Conservation (phyloP, 1,284 basidiomycete species). For the Trichosporon asahii region DNA sequence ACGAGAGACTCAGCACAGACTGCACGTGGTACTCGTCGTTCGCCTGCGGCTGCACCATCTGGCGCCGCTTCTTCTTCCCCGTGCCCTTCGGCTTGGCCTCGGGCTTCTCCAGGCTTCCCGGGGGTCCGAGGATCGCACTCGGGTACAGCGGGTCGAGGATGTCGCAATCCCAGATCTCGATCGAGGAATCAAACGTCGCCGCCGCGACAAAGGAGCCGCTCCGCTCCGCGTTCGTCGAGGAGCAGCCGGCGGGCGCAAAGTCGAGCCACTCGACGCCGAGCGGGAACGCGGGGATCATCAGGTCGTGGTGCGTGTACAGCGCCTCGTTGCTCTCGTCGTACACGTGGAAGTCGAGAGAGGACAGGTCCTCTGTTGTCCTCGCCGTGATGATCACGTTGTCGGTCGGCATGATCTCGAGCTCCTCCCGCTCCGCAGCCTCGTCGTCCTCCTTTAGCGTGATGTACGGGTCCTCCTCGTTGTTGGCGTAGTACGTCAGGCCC, state of each 20-base stretch:
- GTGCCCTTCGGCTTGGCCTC: conserved; percentile 72
- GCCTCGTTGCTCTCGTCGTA: conserved; percentile 90
- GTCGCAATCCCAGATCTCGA: conserved; percentile 98
- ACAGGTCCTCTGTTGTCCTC: conserved; percentile 96
- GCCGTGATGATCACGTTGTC: conserved; percentile 91
- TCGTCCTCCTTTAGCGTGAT: conserved; percentile 89
- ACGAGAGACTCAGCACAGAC: conserved; percentile 84
- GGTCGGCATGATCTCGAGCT: conserved; percentile 81
- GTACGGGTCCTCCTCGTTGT: conserved; percentile 94
- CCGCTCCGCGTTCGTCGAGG: conserved; percentile 42
- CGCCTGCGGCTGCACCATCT: conserved; percentile 66
- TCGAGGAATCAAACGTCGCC: conserved; percentile 94
- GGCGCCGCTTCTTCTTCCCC: conserved; percentile 92
- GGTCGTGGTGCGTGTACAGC: conserved; percentile 94
- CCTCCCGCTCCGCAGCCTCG: conserved; percentile 79
- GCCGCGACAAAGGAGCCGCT: conserved; percentile 90
- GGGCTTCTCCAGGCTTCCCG: conserved; percentile 68
- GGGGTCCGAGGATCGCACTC: conserved; percentile 76
- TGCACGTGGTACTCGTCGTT: conserved; percentile 83
- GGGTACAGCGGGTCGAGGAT: conserved; percentile 93
- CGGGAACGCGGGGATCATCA: conserved; percentile 96
- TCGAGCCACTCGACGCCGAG: conserved; percentile 99
- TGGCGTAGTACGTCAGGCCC: conserved; percentile 84
- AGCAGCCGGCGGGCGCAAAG: conserved; percentile 57
- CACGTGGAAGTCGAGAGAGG: conserved; percentile 90